Conservation (phyloP, 306 rosid species). For the Prosopis cineraria region DNA sequence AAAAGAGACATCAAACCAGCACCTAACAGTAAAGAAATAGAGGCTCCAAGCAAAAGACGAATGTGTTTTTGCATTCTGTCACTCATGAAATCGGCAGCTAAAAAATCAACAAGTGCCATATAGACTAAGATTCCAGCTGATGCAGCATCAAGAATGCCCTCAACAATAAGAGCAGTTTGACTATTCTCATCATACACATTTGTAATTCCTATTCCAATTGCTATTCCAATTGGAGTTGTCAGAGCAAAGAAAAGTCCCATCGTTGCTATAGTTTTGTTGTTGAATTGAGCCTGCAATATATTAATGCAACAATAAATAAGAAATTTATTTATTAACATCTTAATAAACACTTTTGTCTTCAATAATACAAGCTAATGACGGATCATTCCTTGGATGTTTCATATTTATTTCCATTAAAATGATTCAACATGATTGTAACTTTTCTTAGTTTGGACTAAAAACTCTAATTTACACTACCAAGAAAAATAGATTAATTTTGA, state of each 20-base stretch:
- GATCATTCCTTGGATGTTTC: too few species aligned
- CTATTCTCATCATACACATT: conserved; percentile 48
- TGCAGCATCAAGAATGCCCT: conserved; percentile 60
- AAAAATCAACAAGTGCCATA: conserved; percentile 59
- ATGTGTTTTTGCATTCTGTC: conserved; percentile 40
- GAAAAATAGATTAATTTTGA: too few species aligned
- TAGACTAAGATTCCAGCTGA: conserved; percentile 66
- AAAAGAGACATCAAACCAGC: conserved; percentile 43
- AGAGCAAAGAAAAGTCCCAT: conserved; percentile 63
- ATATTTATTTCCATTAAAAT: too few species aligned
- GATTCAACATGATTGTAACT: too few species aligned
- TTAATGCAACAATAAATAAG: too few species aligned
- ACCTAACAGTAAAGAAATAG: conserved; percentile 29
- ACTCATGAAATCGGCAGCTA: conserved; percentile 41
- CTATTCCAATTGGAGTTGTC: conserved; percentile 63
- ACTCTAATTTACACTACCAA: too few species aligned
- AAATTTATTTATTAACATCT: too few species aligned
- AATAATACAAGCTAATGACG: too few species aligned
- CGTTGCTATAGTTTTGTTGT: conserved; percentile 6
- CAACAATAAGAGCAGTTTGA: conserved; percentile 50
- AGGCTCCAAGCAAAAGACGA: conserved; percentile 19
- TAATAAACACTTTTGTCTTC: too few species aligned
- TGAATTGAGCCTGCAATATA: conserved; percentile 52
- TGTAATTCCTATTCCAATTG: conserved; percentile 51
- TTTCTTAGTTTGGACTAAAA: too few species aligned